Percentiles rank a stretch among this genome's conserved stretches.
phyloP scores from a whole-genome alignment of 2,329 filamentous ascomycete genomes.

The Calonectria hongkongensis region DNA sequence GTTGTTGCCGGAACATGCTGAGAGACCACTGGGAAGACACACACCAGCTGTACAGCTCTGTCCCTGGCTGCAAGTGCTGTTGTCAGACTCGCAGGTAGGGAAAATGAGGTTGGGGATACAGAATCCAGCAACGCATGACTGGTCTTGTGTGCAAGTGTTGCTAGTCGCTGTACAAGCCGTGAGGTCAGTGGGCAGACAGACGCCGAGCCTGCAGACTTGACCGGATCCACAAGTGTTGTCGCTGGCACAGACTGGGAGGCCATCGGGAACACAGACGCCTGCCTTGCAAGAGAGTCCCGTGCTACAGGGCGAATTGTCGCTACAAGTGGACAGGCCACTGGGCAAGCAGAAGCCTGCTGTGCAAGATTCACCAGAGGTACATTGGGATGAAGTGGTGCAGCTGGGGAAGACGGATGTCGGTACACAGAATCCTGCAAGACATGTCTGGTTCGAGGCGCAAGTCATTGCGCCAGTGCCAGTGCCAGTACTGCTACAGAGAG shows the following conservation, averaged over 20 bases:
- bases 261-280: not conserved
- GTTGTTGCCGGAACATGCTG: not conserved
- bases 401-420: slow-evolving; percentile 2
- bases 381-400: slow-evolving; percentile 11
- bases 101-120: slow-evolving; percentile 25
- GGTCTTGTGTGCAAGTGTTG: slow-evolving; percentile 15
- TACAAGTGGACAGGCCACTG: not conserved
- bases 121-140: slow-evolving; percentile 26
- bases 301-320: not conserved
- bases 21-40: slow-evolving; percentile 16
- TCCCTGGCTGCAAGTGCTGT: not conserved
- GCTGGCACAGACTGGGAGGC: not conserved
- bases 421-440: slow-evolving; percentile 26
- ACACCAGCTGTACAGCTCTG: slow-evolving; percentile 11
- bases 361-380: slow-evolving; percentile 18
- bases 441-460: not conserved
- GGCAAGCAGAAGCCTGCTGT: slow-evolving; percentile 22
- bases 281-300: not conserved
- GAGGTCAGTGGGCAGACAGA: slow-evolving; percentile 21
- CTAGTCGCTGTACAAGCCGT: not conserved
- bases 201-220: slow-evolving; percentile 13
- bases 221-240: not conserved
- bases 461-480: not conserved
- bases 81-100: not conserved
- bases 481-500: not conserved